phyloP scores from a whole-genome alignment of 768 basidiomycete species.

The Mycena venus region DNA sequence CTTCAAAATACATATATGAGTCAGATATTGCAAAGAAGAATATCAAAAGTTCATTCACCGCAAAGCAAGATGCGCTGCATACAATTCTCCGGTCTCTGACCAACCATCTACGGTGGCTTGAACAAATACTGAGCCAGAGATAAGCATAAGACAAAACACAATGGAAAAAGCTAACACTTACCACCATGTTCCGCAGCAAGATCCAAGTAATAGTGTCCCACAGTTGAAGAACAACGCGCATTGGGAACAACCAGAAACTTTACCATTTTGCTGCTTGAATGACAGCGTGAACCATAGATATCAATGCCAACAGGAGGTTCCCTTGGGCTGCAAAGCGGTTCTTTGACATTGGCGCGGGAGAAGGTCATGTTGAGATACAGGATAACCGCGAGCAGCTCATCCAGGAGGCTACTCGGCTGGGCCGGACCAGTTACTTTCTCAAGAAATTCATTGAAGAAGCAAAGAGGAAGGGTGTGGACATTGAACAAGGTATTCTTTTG shows the following conservation, averaged over 20 bases:
- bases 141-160: too few relatives aligned
- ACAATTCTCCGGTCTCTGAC: conserved; percentile 26
- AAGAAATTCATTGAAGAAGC: conserved; percentile 1
- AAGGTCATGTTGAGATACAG: background rate
- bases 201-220: background rate
- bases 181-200: background rate
- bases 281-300: too few relatives aligned
- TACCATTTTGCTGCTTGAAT: background rate
- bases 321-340: background rate
- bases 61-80: conserved; percentile 16
- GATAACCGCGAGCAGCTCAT: background rate
- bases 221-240: too few relatives aligned
- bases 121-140: too few relatives aligned
- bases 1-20: background rate
- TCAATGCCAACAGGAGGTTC: too few relatives aligned
- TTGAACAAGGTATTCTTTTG: conserved; percentile 8
- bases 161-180: background rate
- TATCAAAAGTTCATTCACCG: background rate
- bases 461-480: background rate
- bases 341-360: background rate
- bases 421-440: background rate
- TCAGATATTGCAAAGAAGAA: too few relatives aligned
- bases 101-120: conserved; percentile 34
- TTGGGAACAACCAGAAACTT: background rate
- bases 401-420: background rate